Base-by-base conservation (phyloP, 148 eudicot genomes). In the Nepenthes gracilis region DNA sequence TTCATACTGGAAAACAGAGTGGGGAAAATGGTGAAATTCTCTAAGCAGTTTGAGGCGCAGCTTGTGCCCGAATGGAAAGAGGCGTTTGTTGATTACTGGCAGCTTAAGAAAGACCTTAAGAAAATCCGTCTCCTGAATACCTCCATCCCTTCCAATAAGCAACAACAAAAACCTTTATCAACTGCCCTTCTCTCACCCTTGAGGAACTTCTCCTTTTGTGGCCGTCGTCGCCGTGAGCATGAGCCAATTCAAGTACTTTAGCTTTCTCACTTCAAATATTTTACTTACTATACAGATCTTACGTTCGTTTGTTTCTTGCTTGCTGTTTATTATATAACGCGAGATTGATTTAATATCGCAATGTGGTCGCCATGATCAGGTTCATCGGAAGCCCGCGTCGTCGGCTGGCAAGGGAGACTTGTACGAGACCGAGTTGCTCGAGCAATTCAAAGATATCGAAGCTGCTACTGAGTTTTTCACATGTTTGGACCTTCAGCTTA, bases 61-160 rank as follows among this genome's bases (percentile, higher is more conserved):
- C 76, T 88, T 3, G 83, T 93, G 47, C 96, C 92, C 1, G 99
- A 93, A 74, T 93, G 99, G 99, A 88, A 86, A 75, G 99, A 88
- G 10, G 96, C 99, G 45, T 93, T 93, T 43, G 88, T 93, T 51
- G 96, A 93, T 65, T 93, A 88, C 59, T 61, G 78, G 72, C 84
- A 78, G 52, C 85, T 88, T 34, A 93, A 93, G 74, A 81, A 81
- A 37, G 96, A 79, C 54, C 68, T 93, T 71, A 88, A 86, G 80
- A 93, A 78, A 71, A 79, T 93, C 58, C 76, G 75, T 57, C 47
- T 74, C 33, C 54, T 65, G 0, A 69, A 78, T 45, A 56, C 69
- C 58, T 62, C 66, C 54, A 74, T 65, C 49, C 35, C 45, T 38
- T 57, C 73, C 9, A 65, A 63, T 5, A 76, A 70, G n/a, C 62